These are phyloP conservation scores for Dichotomopilus funicola DNA, from an alignment of 2,329 filamentous ascomycete genomes.

Conservation along the genomic window DNA sequence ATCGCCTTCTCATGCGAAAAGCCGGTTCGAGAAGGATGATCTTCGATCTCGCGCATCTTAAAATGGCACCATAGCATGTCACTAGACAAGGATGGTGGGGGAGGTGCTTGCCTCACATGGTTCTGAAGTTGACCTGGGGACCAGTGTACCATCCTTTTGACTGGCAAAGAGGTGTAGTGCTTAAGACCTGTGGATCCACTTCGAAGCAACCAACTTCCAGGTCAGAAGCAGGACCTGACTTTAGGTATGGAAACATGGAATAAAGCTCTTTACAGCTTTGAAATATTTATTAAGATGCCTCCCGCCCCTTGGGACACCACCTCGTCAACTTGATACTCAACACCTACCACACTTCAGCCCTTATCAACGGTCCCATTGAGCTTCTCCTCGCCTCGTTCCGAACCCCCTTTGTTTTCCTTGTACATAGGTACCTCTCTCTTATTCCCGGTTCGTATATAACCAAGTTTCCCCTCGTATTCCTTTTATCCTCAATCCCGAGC, in stretches of 20 bases:
- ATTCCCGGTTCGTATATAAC: no score
- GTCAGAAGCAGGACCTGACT: no score
- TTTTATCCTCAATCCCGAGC: no score
- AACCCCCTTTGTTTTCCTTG: no score
- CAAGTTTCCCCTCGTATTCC: no score
- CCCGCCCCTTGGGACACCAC: neutral
- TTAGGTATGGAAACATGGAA: no score
- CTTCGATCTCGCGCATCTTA: neutral
- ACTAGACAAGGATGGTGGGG: neutral
- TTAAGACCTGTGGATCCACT: constrained; percentile 8
- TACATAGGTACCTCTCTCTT: no score
- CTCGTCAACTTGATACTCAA: neutral
- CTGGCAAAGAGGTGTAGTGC: neutral
- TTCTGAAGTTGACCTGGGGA: neutral
- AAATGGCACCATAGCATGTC: neutral
- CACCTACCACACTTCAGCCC: neutral
- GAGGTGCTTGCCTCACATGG: constrained; percentile 6
- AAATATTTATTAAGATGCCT: constrained; percentile 5
- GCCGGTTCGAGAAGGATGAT: neutral
- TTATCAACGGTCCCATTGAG: no score
- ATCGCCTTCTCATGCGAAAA: neutral
- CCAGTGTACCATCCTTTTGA: no score
- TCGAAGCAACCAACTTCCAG: neutral
- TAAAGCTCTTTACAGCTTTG: no score
- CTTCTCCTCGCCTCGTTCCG: no score